phyloP scores from a whole-genome alignment of 73 alveolate genomes.

The Blepharisma japonicum region DNA sequence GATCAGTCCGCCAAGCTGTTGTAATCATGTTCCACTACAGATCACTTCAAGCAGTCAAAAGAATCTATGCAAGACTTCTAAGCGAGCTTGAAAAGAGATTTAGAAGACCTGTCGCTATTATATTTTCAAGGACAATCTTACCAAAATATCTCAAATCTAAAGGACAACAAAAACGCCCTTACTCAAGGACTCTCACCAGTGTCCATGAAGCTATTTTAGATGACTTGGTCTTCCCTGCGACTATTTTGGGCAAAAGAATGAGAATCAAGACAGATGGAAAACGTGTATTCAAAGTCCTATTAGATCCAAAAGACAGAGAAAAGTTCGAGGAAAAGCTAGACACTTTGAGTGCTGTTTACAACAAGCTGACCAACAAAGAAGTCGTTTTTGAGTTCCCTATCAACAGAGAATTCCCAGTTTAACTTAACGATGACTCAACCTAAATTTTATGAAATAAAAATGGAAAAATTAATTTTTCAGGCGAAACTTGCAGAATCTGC shows the following conservation, averaged over 20 bases:
- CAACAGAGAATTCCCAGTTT: constrained; percentile 32
- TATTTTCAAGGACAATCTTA: constrained; percentile 47
- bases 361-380: constrained; percentile 83
- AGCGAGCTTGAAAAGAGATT: constrained; percentile 57
- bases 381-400: constrained; percentile 63
- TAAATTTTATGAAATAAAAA: too few species aligned
- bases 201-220: constrained; percentile 84
- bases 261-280: constrained; percentile 32
- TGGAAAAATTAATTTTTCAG: too few species aligned
- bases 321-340: constrained; percentile 81
- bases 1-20: constrained; percentile 36
- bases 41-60: constrained; percentile 46
- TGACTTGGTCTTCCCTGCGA: constrained; percentile 70
- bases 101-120: constrained; percentile 48
- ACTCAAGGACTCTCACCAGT: constrained; percentile 62
- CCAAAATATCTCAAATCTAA: constrained; percentile 39
- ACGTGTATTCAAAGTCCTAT: constrained; percentile 15
- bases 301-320: constrained; percentile 61
- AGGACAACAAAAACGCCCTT: constrained; percentile 40
- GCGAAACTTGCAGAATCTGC: too few species aligned
- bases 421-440: not conserved
- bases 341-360: constrained; percentile 74
- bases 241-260: constrained; percentile 65
- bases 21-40: constrained; percentile 51
- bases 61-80: constrained; percentile 46